Evolutionary conservation across 345 rosid genomes (phyloP).

Genomic region (Populus simonii): DNA sequence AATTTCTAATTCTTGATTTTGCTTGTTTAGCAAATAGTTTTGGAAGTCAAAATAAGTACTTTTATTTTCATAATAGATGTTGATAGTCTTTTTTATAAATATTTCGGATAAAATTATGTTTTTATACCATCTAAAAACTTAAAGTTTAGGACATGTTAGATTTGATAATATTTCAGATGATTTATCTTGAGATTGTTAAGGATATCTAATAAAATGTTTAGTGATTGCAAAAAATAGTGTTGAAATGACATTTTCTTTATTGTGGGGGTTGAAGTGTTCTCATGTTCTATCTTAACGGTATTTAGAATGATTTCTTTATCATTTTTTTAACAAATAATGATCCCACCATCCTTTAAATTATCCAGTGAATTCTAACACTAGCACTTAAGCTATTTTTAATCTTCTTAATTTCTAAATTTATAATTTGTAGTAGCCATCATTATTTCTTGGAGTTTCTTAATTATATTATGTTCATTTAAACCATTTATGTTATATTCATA

Average conservation of each 20-base stretch:
- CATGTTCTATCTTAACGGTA: too few relatives aligned
- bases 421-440: too few relatives aligned
- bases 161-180: neutral
- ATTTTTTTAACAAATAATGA: too few relatives aligned
- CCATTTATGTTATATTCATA: too few relatives aligned
- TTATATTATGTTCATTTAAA: too few relatives aligned
- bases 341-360: too few relatives aligned
- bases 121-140: neutral
- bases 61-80: neutral
- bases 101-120: neutral
- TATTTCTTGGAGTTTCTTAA: too few relatives aligned
- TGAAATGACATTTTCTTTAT: neutral
- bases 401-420: too few relatives aligned
- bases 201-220: neutral
- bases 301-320: too few relatives aligned
- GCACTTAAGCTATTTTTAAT: too few relatives aligned
- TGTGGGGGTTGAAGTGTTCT: too few relatives aligned
- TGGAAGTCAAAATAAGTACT: neutral
- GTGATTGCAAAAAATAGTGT: neutral
- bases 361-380: too few relatives aligned
- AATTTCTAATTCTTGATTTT: neutral
- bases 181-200: neutral
- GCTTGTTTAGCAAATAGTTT: neutral
- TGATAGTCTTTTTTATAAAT: neutral
- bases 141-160: neutral